These are phyloP conservation scores for Coemansia javaensis DNA, from an alignment of 192 early-diverging fungal species.

Conservation along the genomic window DNA sequence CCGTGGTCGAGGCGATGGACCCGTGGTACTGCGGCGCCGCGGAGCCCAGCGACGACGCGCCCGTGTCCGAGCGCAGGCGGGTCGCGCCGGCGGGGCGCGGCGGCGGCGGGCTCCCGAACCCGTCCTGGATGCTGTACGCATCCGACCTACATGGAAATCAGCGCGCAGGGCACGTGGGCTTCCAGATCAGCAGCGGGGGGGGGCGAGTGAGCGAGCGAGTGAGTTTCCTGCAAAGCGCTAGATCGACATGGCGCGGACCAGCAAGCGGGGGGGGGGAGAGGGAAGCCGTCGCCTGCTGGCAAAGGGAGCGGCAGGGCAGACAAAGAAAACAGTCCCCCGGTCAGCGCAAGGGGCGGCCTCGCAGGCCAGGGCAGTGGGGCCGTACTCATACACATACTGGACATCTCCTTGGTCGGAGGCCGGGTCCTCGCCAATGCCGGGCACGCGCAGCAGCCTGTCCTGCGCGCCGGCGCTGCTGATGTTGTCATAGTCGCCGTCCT, in stretches of 20 bases:
- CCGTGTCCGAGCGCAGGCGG: constrained; percentile 24
- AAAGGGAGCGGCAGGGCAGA: background rate
- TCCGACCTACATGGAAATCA: constrained; percentile 2
- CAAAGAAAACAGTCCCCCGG: background rate
- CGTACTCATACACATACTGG: constrained; percentile 53
- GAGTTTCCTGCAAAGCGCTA: too few species aligned
- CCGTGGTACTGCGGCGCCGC: constrained; percentile 22
- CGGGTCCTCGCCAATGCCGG: constrained; percentile 38
- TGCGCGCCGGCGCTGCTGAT: background rate
- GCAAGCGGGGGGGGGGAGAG: background rate
- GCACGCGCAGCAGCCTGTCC: constrained; percentile 13
- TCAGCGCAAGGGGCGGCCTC: background rate
- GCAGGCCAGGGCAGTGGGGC: constrained; percentile 1
- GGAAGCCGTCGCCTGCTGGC: too few species aligned
- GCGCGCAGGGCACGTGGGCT: background rate
- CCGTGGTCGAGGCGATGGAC: constrained; percentile 34
- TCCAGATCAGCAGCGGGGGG: background rate
- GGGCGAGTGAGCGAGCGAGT: background rate
- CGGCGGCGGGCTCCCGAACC: background rate
- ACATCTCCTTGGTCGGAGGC: constrained; percentile 38
- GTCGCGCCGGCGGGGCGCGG: background rate
- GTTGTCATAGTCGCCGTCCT: constrained; percentile 12
- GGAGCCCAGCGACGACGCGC: constrained; percentile 28
- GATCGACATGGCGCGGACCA: background rate
- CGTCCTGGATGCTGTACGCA: background rate